Conservation (phyloP, 2,329 filamentous ascomycete species). For the Lithohypha guttulata region DNA sequence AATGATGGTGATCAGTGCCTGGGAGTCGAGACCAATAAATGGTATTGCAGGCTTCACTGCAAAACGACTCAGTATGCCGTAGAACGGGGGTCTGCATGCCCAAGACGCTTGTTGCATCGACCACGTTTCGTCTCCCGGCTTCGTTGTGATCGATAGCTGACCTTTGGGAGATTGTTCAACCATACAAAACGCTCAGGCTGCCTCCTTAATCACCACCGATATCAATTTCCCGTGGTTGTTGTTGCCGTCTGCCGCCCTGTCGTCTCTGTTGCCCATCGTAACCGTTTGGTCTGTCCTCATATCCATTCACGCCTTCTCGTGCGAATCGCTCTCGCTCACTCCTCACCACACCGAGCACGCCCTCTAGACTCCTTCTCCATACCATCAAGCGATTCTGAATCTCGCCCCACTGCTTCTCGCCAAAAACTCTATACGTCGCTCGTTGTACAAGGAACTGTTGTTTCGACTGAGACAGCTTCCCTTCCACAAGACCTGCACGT, state of each 20-base stretch:
- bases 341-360: conserved; percentile 67
- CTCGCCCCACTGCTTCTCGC: conserved; percentile 96
- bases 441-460: conserved; percentile 91
- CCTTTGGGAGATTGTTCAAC: too few relatives aligned
- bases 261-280: conserved; percentile 6
- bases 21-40: too few relatives aligned
- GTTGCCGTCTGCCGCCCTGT: conserved; percentile 8
- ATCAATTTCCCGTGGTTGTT: conserved; percentile 11
- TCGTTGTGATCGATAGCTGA: too few relatives aligned
- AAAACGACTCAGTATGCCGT: too few relatives aligned
- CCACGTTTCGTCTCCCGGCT: too few relatives aligned
- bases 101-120: too few relatives aligned
- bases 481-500: conserved; percentile 87
- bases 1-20: too few relatives aligned
- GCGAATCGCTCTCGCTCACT: conserved; percentile 71
- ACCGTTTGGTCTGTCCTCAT: conserved; percentile 10
- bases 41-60: too few relatives aligned
- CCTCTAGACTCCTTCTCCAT: conserved; percentile 73
- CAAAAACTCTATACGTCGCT: conserved; percentile 92
- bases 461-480: conserved; percentile 87
- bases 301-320: conserved; percentile 42
- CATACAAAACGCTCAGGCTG: too few relatives aligned
- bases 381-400: conserved; percentile 81
- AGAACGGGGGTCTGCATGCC: too few relatives aligned
- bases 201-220: conserved; percentile 12